Base-by-base conservation (phyloP, 2,329 filamentous ascomycete genomes). In the Rosellinia necatrix region DNA sequence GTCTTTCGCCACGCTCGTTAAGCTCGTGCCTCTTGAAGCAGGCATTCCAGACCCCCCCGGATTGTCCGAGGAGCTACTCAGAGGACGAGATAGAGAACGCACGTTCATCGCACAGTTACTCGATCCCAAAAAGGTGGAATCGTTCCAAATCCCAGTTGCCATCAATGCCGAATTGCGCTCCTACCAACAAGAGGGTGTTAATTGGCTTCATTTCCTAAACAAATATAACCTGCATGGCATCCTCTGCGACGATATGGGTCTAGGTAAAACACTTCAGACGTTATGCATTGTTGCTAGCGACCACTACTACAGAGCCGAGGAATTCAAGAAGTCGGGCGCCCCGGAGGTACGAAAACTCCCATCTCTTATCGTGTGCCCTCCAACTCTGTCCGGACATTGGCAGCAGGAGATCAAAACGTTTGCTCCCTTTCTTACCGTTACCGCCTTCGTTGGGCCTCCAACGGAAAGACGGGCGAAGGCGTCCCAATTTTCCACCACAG, bases 181-280 rank as follows among this genome's bases (percentile, higher is more conserved):
- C 0, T 99, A 99, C 70, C 96, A 99, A 72, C 94, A 99, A 73
- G 94, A 99, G 50, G 94, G 94, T 71, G 93, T 99, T 70, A 99
- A 99, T 71, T 99, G 94, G 94, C 84, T 99, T 48, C 88, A 96
- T 53, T 99, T 99, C 76, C 86, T 99, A 64, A 99, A 99, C 72
- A 92, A 92, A 55, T 99, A 97, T 71, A 93, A 99, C 68, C 84
- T 99, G 1, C 96, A 99, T 66, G 94, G 94, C 44, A 97, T 99
- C 73, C 90, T 99, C 57, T 99, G 94, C 71, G 94, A 99, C 69
- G 94, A 99, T 72, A 99, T 99, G 94, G 94, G 94, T 68, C 88
- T 99, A 24, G 94, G 94, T 46, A 99, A 99, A 77, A 99, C 94
- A 1, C 78, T 99, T 9, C 94, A 99, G 72, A 99, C 96, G 0